Conservation (phyloP, 129 eudicot species). For the Oenanthe sinensis region DNA sequence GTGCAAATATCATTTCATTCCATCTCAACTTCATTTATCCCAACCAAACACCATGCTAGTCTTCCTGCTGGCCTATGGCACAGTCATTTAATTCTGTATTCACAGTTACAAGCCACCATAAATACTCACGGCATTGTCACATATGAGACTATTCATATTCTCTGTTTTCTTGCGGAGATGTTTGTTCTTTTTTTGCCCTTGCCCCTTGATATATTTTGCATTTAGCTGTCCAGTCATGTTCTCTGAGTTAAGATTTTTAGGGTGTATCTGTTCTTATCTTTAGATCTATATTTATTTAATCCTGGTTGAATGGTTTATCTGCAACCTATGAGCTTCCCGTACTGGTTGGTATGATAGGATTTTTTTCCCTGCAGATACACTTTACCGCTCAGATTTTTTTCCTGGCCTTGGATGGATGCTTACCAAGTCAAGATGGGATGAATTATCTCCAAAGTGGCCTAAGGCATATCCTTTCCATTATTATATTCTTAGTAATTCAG, state of each 20-base stretch:
- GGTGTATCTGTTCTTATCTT: not conserved
- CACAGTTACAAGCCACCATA: not conserved
- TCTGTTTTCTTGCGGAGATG: not conserved
- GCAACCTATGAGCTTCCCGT: not conserved
- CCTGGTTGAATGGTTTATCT: not conserved
- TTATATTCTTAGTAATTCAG: slow-evolving; percentile 10
- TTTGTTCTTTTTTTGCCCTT: not conserved
- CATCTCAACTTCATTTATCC: not conserved
- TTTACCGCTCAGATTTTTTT: slow-evolving; percentile 93
- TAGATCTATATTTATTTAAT: not conserved
- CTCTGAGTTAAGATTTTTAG: not conserved
- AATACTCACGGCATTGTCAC: not conserved
- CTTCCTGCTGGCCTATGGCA: not conserved
- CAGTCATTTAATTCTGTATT: not conserved
- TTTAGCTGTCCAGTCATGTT: not conserved
- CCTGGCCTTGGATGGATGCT: slow-evolving; percentile 99
- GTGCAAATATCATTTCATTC: not conserved
- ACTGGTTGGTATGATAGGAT: not conserved
- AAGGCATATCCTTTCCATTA: slow-evolving; percentile 87
- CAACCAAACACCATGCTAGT: not conserved
- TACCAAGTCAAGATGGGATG: slow-evolving; percentile 82
- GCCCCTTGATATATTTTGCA: not conserved
- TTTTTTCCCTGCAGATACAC: slow-evolving; percentile 45
- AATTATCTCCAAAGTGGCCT: slow-evolving; percentile 98
- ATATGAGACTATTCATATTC: not conserved